Percentiles rank a stretch among this genome's conserved stretches.
phyloP scores from a whole-genome alignment of 2,329 filamentous ascomycete genomes.

The Talaromyces sp. region DNA sequence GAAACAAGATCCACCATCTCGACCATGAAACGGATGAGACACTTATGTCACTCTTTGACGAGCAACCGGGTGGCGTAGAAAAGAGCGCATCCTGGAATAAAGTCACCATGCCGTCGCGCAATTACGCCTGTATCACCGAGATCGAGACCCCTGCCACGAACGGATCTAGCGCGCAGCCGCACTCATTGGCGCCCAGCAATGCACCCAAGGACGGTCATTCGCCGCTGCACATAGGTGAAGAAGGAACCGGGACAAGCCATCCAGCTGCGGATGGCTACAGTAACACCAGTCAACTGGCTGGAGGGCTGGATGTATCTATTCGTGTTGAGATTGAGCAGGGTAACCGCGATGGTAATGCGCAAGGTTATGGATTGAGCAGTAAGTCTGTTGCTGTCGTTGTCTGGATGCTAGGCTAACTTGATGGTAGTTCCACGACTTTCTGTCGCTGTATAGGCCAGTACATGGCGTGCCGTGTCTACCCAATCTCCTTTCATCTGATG shows the following conservation, averaged over 20 bases:
- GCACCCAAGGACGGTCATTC: conserved; percentile 61
- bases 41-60: conserved; percentile 59
- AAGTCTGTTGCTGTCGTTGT: conserved; percentile 23
- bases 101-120: conserved; percentile 73
- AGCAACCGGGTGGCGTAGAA: conserved; percentile 53
- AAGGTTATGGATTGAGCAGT: conserved; percentile 50
- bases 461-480: neutral
- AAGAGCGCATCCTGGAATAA: conserved; percentile 72
- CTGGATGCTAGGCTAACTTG: neutral
- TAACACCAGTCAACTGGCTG: conserved; percentile 35
- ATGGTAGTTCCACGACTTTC: conserved; percentile 3
- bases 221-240: conserved; percentile 71
- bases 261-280: conserved; percentile 58
- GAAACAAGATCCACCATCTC: conserved; percentile 64
- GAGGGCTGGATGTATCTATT: conserved; percentile 45
- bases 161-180: conserved; percentile 20
- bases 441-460: conserved; percentile 1
- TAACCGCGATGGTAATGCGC: conserved; percentile 39
- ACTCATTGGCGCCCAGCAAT: conserved; percentile 23
- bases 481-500: neutral
- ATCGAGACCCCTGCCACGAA: conserved; percentile 30
- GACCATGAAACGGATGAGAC: conserved; percentile 63
- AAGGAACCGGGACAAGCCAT: conserved; percentile 73
- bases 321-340: conserved; percentile 47
- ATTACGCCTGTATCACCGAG: conserved; percentile 62